Conservation (phyloP, 805 yeast species). For the Cyberlindnera americana region DNA sequence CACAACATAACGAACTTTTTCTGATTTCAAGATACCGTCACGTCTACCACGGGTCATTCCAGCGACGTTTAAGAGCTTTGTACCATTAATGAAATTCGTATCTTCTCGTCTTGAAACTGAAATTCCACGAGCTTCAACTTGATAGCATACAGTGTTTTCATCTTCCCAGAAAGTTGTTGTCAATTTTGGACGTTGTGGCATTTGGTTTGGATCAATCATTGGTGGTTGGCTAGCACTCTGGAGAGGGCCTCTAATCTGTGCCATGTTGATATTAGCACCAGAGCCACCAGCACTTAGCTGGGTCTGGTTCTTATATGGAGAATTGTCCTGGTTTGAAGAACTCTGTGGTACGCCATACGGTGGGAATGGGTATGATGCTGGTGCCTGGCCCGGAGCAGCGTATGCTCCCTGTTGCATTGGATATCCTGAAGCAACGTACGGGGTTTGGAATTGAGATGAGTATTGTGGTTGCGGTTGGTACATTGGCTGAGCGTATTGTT, state of each 20-base stretch:
- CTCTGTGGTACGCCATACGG: slow-evolving; percentile 11
- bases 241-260: slow-evolving; percentile 15
- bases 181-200: slow-evolving; percentile 46
- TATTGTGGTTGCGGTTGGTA: slow-evolving; percentile 7
- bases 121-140: slow-evolving; percentile 66
- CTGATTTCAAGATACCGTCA: slow-evolving; percentile 66
- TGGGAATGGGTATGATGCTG: slow-evolving; percentile 15
- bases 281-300: slow-evolving; percentile 4
- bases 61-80: slow-evolving; percentile 64
- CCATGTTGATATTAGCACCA: slow-evolving; percentile 16
- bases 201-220: slow-evolving; percentile 25
- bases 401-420: slow-evolving; percentile 5
- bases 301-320: slow-evolving; percentile 10
- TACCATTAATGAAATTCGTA: slow-evolving; percentile 70
- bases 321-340: slow-evolving; percentile 3
- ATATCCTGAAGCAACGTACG: slow-evolving; percentile 8
- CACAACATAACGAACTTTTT: slow-evolving; percentile 65
- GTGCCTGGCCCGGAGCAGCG: slow-evolving; percentile 4
- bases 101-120: slow-evolving; percentile 67
- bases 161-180: slow-evolving; percentile 79
- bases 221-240: slow-evolving; percentile 21
- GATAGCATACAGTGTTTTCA: slow-evolving; percentile 67
- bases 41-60: slow-evolving; percentile 72
- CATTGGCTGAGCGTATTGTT: slow-evolving; percentile 7
- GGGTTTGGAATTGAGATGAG: slow-evolving; percentile 5